phyloP scores from a whole-genome alignment of 116 monocot genomes.

The Cymodocea nodosa region DNA sequence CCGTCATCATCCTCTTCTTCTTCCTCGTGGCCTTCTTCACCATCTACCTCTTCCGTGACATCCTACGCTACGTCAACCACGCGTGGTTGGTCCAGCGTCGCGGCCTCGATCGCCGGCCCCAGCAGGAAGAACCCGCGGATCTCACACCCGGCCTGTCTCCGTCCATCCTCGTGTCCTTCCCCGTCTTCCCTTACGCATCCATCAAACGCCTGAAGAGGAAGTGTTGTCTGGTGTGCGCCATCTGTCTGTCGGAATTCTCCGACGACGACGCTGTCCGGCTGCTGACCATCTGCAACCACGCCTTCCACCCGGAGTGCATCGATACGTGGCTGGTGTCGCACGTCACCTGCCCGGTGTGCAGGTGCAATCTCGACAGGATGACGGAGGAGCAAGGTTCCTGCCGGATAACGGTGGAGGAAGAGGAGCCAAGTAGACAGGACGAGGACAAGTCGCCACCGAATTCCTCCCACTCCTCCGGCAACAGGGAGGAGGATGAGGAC shows the following conservation, averaged over 20 bases:
- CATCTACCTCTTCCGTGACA: slow-evolving; percentile 35
- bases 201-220: slow-evolving; percentile 23
- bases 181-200: slow-evolving; percentile 26
- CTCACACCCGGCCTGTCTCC: slow-evolving; percentile 21
- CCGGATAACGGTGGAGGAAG: background rate
- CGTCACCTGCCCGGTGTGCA: slow-evolving; percentile 47
- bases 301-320: slow-evolving; percentile 45
- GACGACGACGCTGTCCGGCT: slow-evolving; percentile 32
- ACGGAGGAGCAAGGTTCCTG: slow-evolving; percentile 4
- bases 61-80: slow-evolving; percentile 22
- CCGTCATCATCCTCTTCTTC: slow-evolving; percentile 32
- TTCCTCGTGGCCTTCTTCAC: slow-evolving; percentile 35
- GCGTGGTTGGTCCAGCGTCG: slow-evolving; percentile 2
- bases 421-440: background rate
- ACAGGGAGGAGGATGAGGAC: slow-evolving; percentile 3
- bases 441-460: background rate
- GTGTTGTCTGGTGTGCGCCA: slow-evolving; percentile 36
- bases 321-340: slow-evolving; percentile 42
- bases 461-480: no score
- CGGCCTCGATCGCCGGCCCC: background rate
- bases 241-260: slow-evolving; percentile 57
- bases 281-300: slow-evolving; percentile 39
- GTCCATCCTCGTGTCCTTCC: slow-evolving; percentile 36
- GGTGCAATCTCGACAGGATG: slow-evolving; percentile 22
- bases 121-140: background rate